Conservation (phyloP, 768 basidiomycete species). For the Cystobasidium onofrii region DNA sequence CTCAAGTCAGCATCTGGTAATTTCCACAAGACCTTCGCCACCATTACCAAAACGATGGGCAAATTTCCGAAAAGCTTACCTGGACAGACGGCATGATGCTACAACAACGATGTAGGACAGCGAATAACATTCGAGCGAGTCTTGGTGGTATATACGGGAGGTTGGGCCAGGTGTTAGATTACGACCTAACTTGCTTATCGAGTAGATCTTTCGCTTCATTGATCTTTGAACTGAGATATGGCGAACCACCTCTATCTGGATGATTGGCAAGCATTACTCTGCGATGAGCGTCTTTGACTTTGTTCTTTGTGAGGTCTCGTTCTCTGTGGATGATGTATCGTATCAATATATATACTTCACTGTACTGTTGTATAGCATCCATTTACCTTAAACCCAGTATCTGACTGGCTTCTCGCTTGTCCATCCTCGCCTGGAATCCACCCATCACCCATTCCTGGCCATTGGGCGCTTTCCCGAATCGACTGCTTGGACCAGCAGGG, state of each 20-base stretch:
- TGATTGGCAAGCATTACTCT: slow-evolving; percentile 97
- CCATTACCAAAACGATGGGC: not conserved
- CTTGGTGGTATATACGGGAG: not conserved
- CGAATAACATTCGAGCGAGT: not conserved
- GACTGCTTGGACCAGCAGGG: slow-evolving; percentile 55
- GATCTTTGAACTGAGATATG: slow-evolving; percentile 95
- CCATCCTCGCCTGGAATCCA: slow-evolving; percentile 94
- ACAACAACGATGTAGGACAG: not conserved
- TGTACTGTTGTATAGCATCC: too few relatives aligned
- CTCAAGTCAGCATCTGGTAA: not conserved
- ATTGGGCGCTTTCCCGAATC: slow-evolving; percentile 21
- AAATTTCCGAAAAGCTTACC: not conserved
- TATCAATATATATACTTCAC: too few relatives aligned
- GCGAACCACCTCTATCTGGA: slow-evolving; percentile 96
- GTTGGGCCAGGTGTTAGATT: not conserved
- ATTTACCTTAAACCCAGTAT: slow-evolving; percentile 87
- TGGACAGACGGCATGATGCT: not conserved
- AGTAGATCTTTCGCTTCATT: slow-evolving; percentile 78
- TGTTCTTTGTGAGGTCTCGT: slow-evolving; percentile 61
- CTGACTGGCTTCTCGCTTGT: slow-evolving; percentile 80
- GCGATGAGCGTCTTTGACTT: slow-evolving; percentile 88
- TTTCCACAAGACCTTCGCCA: not conserved
- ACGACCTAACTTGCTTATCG: slow-evolving; percentile 17
- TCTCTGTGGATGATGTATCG: too few relatives aligned
- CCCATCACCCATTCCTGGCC: slow-evolving; percentile 74